These are phyloP conservation scores for Evansstolkia leycettana DNA, from an alignment of 495 filamentous ascomycete genomes.

Conservation along the genomic window DNA sequence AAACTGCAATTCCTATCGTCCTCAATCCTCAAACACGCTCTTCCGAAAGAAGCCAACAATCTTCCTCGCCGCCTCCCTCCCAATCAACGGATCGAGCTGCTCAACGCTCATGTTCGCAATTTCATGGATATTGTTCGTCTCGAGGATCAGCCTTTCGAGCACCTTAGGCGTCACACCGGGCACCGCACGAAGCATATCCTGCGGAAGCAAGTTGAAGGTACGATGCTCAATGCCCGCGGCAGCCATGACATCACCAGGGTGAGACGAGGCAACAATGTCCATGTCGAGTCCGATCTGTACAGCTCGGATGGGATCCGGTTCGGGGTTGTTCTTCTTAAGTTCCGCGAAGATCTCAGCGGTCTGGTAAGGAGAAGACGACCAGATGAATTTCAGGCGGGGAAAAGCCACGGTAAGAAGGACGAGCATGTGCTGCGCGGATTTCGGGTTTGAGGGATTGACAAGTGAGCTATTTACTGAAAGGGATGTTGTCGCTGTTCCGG, in stretches of 20 bases:
- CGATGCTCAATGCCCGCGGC: conserved; percentile 39
- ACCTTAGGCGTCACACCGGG: conserved; percentile 79
- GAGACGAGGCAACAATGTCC: conserved; percentile 37
- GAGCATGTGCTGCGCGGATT: conserved; percentile 81
- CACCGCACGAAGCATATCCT: conserved; percentile 80
- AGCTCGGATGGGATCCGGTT: conserved; percentile 83
- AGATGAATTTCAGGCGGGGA: conserved; percentile 78
- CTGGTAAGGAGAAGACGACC: conserved; percentile 88
- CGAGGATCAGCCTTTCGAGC: conserved; percentile 52
- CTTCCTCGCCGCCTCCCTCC: conserved; percentile 66
- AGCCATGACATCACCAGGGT: conserved; percentile 47
- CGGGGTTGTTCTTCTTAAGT: conserved; percentile 74
- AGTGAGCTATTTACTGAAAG: conserved; percentile 29
- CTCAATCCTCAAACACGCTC: conserved; percentile 51
- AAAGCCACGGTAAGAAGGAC: conserved; percentile 90
- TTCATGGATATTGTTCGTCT: conserved; percentile 66
- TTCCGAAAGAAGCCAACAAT: conserved; percentile 76
- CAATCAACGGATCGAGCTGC: conserved; percentile 61
- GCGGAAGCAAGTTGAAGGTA: conserved; percentile 51
- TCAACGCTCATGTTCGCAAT: conserved; percentile 76
- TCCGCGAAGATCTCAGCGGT: conserved; percentile 95
- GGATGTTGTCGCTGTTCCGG: conserved; percentile 42
- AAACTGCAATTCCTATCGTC: conserved; percentile 10
- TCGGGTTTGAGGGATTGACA: conserved; percentile 33
- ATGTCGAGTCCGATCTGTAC: conserved; percentile 70